Evolutionary conservation across 2,329 filamentous ascomycete genomes (phyloP), one percentile per base, ranked within the genome.

Genomic region (Penicillium sp.): DNA sequence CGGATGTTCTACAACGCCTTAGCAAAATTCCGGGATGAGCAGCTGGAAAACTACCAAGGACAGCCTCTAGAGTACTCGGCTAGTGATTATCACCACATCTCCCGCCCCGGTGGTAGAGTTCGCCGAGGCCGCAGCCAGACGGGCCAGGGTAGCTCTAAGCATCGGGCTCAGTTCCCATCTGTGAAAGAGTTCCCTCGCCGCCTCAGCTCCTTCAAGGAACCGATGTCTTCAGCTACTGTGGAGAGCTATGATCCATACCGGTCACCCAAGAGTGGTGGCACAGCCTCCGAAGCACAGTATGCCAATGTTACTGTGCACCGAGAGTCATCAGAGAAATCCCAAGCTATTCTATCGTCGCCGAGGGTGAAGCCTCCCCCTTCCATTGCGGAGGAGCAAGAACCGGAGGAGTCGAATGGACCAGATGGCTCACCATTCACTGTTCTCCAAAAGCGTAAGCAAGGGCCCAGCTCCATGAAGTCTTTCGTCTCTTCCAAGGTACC

Each of bases 1-100:
- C 96, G 96, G 69, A 82, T 93, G 63, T 97, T 97, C 73, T 99
- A 97, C 73, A 89, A 86, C 74, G 83, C 95, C 20, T 82, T 99
- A 8, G 76, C 88, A 61, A 89, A 88, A 71, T 95, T 96, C 71
- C 85, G 90, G 43, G 87, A 96, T 61, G 86, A 90, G 60, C 88
- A 94, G 64, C 75, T 96, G 2, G 92, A 97, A 70, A 90, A 96
- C 68, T 97, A 94, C 69, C 76, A 81, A 53, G 88, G 88, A 57
- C 86, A 87, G 31, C 84, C 89, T 22, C 78, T 97, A 53, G 85
- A 85, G n/a, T 89, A 94, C 69, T 96, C 93, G 1, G 83, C 88
- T 54, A 96, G 92, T 73, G 93, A 97, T 68, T 94, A 95, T 66
- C 93, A 97, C 67, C 91, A 95, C 67, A 82, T 89, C 26, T 75